These are phyloP conservation scores for Ceratocystis smalleyi DNA, from an alignment of 2,329 filamentous ascomycete species.

Conservation along the genomic window DNA sequence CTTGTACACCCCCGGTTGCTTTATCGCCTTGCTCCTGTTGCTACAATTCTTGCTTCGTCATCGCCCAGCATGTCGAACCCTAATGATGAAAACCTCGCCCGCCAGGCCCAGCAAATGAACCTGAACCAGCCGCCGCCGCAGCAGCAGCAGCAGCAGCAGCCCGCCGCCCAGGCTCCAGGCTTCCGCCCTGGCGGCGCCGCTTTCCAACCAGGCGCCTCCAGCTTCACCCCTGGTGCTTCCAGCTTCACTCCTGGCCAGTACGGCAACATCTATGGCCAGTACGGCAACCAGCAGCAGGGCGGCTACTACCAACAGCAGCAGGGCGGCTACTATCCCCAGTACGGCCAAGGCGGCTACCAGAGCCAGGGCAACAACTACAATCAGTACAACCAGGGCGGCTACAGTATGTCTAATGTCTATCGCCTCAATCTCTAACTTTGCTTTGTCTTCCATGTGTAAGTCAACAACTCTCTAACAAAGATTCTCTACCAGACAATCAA, in stretches of 20 bases:
- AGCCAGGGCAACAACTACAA: conserved; percentile 30
- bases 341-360: conserved; percentile 23
- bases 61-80: conserved; percentile 58
- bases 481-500: conserved; percentile 13
- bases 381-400: conserved; percentile 35
- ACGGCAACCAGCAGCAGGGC: conserved; percentile 32
- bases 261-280: conserved; percentile 43
- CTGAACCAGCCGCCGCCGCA: conserved; percentile 60
- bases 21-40: background rate
- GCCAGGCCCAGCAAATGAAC: conserved; percentile 59
- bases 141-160: conserved; percentile 37
- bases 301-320: conserved; percentile 36
- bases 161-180: conserved; percentile 30
- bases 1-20: background rate
- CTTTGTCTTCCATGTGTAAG: background rate
- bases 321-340: conserved; percentile 27
- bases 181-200: conserved; percentile 31
- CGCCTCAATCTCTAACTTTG: background rate
- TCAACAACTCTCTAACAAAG: background rate
- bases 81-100: conserved; percentile 90
- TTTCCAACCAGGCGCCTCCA: conserved; percentile 51
- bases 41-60: too few species aligned
- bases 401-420: conserved; percentile 19
- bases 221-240: conserved; percentile 58
- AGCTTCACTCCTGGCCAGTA: conserved; percentile 58